Base-by-base conservation (phyloP, 345 rosid genomes). In the Crucihimalaya himalaica region DNA sequence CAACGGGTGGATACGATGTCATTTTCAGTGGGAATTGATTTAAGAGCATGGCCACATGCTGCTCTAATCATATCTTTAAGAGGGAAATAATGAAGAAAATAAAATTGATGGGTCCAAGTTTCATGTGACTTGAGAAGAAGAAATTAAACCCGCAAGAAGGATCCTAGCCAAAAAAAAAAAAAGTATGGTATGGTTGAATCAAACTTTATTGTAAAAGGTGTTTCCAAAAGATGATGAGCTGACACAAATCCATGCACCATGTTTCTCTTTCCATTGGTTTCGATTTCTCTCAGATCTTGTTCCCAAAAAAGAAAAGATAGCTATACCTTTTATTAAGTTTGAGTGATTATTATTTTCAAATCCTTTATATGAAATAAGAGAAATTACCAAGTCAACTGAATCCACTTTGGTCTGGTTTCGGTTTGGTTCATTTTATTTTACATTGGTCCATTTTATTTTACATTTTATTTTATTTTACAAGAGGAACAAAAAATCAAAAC, bases 221-320 rank as follows among this genome's bases (percentile, higher is more conserved):
- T 77, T 47, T 45, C 63, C 18, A 70, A 62, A 76, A 53, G 66
- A 62, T 45, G 23, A 43, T 62, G 71, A 70, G 71, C 59, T 70
- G 80, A 77, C 80, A 63, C 47, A 71, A 37, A 71, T 57, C 62
- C 76, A 77, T 77, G 80, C 76, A 48, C 48, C 66, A 56, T 77
- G 71, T 77, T 70, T 77, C 23, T 35, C 64, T 77, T 71, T 70
- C 6, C 55, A 46, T 48, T 29, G 18, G 8, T 21, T 21, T 21
- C 10, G 16, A 48, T 77, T 70, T 23, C 31, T 56, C 48, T 70
- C 47, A 57, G 37, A 63, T 77, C 72, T 48, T 75, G 74, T 68
- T 42, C 57, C 57, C 12, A 13, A 40, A 51, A 7, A 37, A 59
- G 8, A 16, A 59, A 39, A 66, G 7, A 59, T 34, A 11, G 13